Evolutionary conservation across 345 rosid species (phyloP).

Genomic region (Hibiscus trionum): DNA sequence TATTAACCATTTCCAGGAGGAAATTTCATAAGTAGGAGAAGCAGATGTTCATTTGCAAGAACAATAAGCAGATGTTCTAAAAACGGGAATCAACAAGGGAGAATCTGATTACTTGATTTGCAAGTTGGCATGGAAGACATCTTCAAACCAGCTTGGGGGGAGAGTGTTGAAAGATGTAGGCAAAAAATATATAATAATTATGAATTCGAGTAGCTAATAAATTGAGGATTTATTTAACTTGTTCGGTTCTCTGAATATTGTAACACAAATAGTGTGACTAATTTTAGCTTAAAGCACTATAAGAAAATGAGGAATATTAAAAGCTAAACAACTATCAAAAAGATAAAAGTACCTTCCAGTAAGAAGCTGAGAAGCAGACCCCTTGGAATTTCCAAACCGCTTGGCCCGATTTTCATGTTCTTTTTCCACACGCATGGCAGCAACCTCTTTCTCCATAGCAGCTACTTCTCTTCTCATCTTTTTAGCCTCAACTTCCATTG

Average conservation of each 20-base stretch:
- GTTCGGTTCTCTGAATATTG: neutral
- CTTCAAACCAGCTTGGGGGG: neutral
- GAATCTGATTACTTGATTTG: neutral
- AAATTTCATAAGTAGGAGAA: neutral
- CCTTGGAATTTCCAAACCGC: constrained; percentile 54
- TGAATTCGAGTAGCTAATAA: neutral
- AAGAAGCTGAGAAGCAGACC: constrained; percentile 70
- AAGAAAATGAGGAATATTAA: neutral
- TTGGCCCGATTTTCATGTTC: constrained; percentile 72
- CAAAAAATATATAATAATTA: neutral
- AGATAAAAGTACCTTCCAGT: constrained; percentile 59
- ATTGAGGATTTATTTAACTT: neutral
- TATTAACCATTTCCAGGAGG: no score
- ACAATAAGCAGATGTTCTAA: neutral
- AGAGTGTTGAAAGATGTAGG: neutral
- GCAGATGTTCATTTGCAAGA: no score
- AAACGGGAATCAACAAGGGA: neutral
- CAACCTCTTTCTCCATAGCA: constrained; percentile 96
- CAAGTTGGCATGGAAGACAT: neutral
- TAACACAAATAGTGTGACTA: neutral
- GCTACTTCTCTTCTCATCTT: constrained; percentile 99
- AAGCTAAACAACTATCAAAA: neutral
- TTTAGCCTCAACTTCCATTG: constrained; percentile 98
- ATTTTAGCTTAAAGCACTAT: neutral
- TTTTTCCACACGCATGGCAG: constrained; percentile 91